Evolutionary conservation across 2,329 filamentous ascomycete genomes (phyloP), one percentile per base, ranked within the genome.

Genomic region (Hymenoscyphus scutula): DNA sequence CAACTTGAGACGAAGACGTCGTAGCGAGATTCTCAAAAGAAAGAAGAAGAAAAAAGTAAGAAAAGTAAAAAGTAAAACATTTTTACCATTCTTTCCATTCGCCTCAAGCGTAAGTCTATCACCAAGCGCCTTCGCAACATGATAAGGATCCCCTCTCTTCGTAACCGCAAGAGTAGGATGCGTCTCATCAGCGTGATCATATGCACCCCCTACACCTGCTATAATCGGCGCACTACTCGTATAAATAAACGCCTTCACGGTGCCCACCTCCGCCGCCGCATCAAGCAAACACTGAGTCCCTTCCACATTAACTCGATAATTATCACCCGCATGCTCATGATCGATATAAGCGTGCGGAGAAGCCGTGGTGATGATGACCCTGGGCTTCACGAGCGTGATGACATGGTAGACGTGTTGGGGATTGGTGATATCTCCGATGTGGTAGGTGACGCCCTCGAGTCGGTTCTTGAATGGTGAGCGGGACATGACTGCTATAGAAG

Each of bases 291-390:
- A 79, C 70, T 79, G 77, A 19, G 80, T 83, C 3, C 81, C 82
- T 19, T 78, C 75, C 17, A 83, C 76, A 61, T 83, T 83, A 68
- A 83, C 80, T 68, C 77, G 79, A 57, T 66, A 67, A 53, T 66
- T 68, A 2, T 64, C 58, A 5, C 62, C 55, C 6, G 64, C 65
- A 57, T 64, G 62, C 25, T 65, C 62, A 48, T 70, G 67, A 37
- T 68, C 67, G 10, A 64, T 65, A 69, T 78, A 58, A 63, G 77
- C 74, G 11, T 80, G 67, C 3, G 80, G 65, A 75, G 79, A 59
- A 3, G 80, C 81, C 5, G 81, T 82, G 71, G 82, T 80, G 67
- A 82, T 78, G 60, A 82, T 78, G 17, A 78, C 77, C 57, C 78
- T 76, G 15, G 79, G 78, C 65, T 75, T 77, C 62, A 80, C 67